These are phyloP conservation scores for Blastobotrys raffinosifermentans DNA, from an alignment of 1,139 yeast genomes.

Conservation along the genomic window DNA sequence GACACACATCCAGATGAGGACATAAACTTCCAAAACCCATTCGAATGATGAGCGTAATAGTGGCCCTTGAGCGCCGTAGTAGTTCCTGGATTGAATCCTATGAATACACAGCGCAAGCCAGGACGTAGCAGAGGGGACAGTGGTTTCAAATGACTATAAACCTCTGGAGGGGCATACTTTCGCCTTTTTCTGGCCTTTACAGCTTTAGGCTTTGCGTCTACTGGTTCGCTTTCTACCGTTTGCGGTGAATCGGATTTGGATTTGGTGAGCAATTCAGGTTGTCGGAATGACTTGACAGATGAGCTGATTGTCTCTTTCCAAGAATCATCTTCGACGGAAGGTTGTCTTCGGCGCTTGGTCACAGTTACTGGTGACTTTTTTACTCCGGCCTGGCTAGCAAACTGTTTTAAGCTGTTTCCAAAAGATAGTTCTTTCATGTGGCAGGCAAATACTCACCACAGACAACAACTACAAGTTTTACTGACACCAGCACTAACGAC, in stretches of 20 bases:
- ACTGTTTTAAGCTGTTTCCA: conserved; percentile 4
- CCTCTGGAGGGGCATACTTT: conserved; percentile 21
- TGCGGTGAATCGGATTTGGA: background rate
- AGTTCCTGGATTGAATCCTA: conserved; percentile 73
- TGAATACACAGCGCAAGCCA: conserved; percentile 44
- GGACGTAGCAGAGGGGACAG: conserved; percentile 36
- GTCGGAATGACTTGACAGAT: too few species aligned
- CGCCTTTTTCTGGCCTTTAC: conserved; percentile 10
- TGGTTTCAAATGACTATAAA: conserved; percentile 28
- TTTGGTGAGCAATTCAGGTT: background rate
- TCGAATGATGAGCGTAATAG: conserved; percentile 68
- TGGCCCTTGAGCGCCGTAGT: conserved; percentile 60
- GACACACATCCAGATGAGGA: conserved; percentile 46
- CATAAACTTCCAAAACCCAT: conserved; percentile 63
- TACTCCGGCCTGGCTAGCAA: background rate
- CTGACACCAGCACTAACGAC: too few species aligned
- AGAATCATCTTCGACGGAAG: too few species aligned
- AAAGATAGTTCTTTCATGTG: background rate
- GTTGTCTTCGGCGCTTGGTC: too few species aligned
- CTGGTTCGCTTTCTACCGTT: conserved; percentile 5
- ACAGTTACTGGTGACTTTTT: background rate
- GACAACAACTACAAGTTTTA: too few species aligned
- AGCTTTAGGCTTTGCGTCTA: conserved; percentile 5
- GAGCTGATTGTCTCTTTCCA: too few species aligned
- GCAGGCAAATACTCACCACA: too few species aligned